Base-by-base conservation (phyloP, 139 green algal species). In the Chlorella sp. region DNA sequence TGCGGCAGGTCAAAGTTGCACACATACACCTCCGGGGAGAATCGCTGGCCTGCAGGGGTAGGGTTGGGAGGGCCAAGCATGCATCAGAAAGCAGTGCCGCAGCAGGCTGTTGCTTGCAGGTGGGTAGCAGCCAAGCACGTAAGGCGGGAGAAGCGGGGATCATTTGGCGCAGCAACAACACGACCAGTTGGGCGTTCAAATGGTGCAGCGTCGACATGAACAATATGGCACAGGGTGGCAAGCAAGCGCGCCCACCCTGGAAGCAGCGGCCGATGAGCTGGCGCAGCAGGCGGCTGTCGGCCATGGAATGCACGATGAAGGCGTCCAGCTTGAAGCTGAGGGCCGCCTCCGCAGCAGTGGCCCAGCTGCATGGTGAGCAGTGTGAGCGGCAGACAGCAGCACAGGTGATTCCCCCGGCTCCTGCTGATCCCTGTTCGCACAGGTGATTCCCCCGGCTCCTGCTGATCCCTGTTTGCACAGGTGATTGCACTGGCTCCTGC, bases 291-390 rank as follows among this genome's bases (percentile, higher is more conserved):
- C 44, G 68, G 5, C 64, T 64, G 75, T 92, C 89, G 38, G 85
- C 41, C 36, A 77, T 46, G 58, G 85, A 78, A 54, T 86, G 78
- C 38, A 89, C 87, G 44, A 92, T 34, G 67, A 89, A 91, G 26
- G 75, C 56, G 28, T 88, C 54, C 5, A 92, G 73, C 7, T 77
- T n/a, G 30, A 60, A 20, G 19, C 46, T 34, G 2, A 91, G 56
- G 24, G 68, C 70, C 1, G 54, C 64, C 51, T 91, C 84, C 22
- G 86, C 84, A 13, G 85, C 87, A 20, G 46, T 16, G 46, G 38
- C 46, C 78, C 79, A 92, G 43, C 86, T 89, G 69, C 69, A 68
- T 14, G 2, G 3, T 1, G 70, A 3, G 6, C 16, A 9, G 26
- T 11, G 6, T 1, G n/a, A n/a, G n/a, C n/a, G n/a, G n/a, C n/a